Conservation (phyloP, 331 rosid species). For the Pyracantha coccinea region DNA sequence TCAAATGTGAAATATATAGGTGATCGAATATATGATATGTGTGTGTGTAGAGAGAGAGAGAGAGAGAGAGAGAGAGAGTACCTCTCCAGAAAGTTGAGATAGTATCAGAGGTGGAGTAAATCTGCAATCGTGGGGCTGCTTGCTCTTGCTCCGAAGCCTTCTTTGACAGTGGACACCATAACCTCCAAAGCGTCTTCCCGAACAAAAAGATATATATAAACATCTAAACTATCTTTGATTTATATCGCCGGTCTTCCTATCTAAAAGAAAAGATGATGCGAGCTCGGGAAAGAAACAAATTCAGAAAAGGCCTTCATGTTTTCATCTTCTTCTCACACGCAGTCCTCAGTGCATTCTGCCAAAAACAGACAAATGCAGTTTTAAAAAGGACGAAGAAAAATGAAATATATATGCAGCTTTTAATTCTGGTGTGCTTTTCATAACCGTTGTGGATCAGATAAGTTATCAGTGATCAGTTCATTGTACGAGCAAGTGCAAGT, state of each 20-base stretch:
- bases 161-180: constrained; percentile 44
- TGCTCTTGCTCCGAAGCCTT: constrained; percentile 31
- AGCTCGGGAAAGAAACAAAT: too few species aligned
- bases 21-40: too few species aligned
- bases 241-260: too few species aligned
- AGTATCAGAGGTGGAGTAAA: constrained; percentile 47
- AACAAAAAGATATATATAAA: too few species aligned
- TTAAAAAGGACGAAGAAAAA: background rate
- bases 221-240: too few species aligned
- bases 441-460: background rate
- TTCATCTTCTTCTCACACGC: too few species aligned
- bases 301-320: too few species aligned
- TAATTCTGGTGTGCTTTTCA: background rate
- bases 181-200: background rate
- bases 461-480: background rate
- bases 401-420: background rate
- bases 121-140: constrained; percentile 50
- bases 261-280: too few species aligned
- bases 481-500: background rate
- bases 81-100: constrained; percentile 87
- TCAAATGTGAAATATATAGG: too few species aligned
- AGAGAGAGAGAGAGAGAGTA: background rate
- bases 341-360: background rate
- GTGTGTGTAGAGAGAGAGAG: too few species aligned
- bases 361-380: background rate